Conservation (phyloP, 495 filamentous ascomycete species). For the Penicillium ucsense region DNA sequence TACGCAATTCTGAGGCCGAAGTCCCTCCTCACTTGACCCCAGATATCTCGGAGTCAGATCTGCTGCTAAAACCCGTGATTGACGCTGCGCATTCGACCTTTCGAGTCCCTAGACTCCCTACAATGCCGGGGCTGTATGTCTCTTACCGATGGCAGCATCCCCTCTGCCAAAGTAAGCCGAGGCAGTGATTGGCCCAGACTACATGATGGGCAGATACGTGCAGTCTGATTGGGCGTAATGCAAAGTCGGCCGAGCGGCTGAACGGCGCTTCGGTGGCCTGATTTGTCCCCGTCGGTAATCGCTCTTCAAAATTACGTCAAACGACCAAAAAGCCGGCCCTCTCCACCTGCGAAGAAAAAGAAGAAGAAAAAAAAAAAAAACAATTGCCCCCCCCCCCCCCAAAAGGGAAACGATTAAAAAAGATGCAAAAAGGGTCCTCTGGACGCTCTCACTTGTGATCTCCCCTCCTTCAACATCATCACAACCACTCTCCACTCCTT, state of each 20-base stretch:
- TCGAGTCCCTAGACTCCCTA: background rate
- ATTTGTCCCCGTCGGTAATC: constrained; percentile 30
- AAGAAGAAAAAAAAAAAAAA: constrained; percentile 3
- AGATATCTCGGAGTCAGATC: constrained; percentile 1
- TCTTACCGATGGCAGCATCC: constrained; percentile 8
- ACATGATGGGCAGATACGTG: background rate
- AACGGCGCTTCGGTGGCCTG: constrained; percentile 26
- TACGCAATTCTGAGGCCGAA: background rate
- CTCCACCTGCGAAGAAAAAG: background rate
- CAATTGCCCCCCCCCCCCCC: background rate
- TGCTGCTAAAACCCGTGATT: background rate
- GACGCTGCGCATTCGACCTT: background rate
- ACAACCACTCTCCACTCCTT: constrained; percentile 3
- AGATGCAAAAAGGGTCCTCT: no score
- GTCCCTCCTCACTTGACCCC: constrained; percentile 1
- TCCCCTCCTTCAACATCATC: no score
- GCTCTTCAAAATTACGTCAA: constrained; percentile 22
- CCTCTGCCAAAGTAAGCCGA: constrained; percentile 18
- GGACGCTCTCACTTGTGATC: no score
- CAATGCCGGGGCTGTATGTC: constrained; percentile 2
- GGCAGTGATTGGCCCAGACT: constrained; percentile 24
- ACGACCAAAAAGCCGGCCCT: constrained; percentile 8
- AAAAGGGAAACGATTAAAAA: no score
- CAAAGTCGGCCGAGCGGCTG: constrained; percentile 9
- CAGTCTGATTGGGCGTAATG: constrained; percentile 10